Evolutionary conservation across 2,329 filamentous ascomycete genomes (phyloP).

Genomic region (Clonostachys chloroleuca): DNA sequence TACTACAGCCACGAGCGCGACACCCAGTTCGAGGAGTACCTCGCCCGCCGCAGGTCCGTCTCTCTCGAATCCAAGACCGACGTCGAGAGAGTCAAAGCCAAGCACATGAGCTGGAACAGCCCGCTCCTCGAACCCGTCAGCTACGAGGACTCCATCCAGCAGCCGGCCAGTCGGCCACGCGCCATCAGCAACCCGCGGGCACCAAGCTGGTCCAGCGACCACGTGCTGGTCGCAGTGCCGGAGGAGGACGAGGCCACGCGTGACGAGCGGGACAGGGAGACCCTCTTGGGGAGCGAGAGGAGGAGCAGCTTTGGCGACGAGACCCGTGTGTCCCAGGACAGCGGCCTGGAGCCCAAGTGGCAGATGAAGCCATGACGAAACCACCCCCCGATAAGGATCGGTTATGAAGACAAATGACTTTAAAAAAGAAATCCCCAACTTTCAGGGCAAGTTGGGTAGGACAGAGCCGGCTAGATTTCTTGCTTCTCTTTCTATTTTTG

Average conservation of each 20-base stretch:
- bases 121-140: slow-evolving; percentile 1
- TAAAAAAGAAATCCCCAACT: too few relatives aligned
- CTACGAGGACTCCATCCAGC: not conserved
- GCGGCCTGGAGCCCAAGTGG: slow-evolving; percentile 19
- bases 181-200: slow-evolving; percentile 18
- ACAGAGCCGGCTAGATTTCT: too few relatives aligned
- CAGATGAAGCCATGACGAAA: slow-evolving; percentile 3
- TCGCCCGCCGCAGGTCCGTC: slow-evolving; percentile 21
- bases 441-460: too few relatives aligned
- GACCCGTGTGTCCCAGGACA: slow-evolving; percentile 12
- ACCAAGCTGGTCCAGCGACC: slow-evolving; percentile 28
- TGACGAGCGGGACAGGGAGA: slow-evolving; percentile 13
- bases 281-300: slow-evolving; percentile 16
- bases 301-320: slow-evolving; percentile 11
- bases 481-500: too few relatives aligned
- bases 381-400: too few relatives aligned
- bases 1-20: slow-evolving; percentile 39
- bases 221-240: slow-evolving; percentile 28
- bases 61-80: slow-evolving; percentile 22
- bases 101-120: not conserved
- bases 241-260: slow-evolving; percentile 25
- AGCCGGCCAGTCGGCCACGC: slow-evolving; percentile 8
- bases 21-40: slow-evolving; percentile 41
- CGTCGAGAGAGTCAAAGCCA: slow-evolving; percentile 15
- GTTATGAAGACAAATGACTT: too few relatives aligned